Evolutionary conservation across 164 flowering plant genomes (phyloP), one percentile per base, ranked within the genome.

Genomic region (Buxus sempervirens): DNA sequence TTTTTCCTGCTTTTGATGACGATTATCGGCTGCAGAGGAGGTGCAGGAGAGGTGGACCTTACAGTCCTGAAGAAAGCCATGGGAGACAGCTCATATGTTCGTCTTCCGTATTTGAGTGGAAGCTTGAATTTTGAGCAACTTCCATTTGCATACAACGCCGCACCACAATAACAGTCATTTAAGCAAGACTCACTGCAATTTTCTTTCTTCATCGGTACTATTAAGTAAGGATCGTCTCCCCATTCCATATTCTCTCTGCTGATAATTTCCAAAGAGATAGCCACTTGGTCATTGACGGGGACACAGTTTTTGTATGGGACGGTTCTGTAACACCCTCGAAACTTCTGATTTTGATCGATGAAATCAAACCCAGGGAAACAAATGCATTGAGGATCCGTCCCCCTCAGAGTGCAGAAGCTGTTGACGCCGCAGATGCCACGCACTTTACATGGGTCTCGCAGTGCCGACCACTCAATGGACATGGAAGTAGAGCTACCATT

Each of bases 381-480:
- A n/a, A n/a, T n/a, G n/a, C n/a, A n/a, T n/a, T n/a, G n/a, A n/a
- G n/a, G n/a, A n/a, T n/a, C n/a, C n/a, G n/a, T n/a, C n/a, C n/a
- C n/a, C n/a, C n/a, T n/a, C n/a, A n/a, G n/a, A n/a, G n/a, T n/a
- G n/a, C n/a, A n/a, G n/a, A n/a, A n/a, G n/a, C n/a, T n/a, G n/a
- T n/a, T n/a, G n/a, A n/a, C n/a, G n/a, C n/a, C 76, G 38, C 80
- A 79, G 0, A 71, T 7, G 21, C 78, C 77, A 24, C 66, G 62
- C 6, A 71, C 70, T 6, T 0, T 38, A 25, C 82, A 76, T 41
- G 24, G 49, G 24, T 74, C 57, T 0, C 1, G 2, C 0, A 60
- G 14, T 10, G 75, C 38, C 3, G 2, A 0, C 79, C 75, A 73
- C 23, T 9, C 23, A 3, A 62, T 22, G n/a, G 68, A 42, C 67